Percentiles rank a stretch among this genome's conserved stretches.
phyloP scores from a whole-genome alignment of 306 rosid genomes.

The Inga leiocalycina region DNA sequence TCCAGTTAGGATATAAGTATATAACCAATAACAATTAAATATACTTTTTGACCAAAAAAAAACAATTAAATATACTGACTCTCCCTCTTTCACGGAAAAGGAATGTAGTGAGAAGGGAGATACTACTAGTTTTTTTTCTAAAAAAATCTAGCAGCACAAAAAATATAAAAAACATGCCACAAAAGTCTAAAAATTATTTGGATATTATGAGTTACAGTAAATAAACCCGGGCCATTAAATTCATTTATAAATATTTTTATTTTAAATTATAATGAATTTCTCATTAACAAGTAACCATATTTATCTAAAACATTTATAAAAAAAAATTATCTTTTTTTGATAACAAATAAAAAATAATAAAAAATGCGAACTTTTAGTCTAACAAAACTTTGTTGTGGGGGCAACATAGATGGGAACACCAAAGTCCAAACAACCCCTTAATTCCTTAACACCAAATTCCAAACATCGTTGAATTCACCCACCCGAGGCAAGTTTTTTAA shows the following conservation, averaged over 20 bases:
- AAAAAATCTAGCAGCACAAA: neutral
- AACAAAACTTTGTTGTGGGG: neutral
- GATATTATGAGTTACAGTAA: neutral
- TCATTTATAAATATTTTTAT: too few relatives aligned
- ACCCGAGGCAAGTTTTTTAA: neutral
- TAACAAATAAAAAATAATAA: neutral
- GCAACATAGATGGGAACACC: neutral
- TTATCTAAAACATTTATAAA: neutral
- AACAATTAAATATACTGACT: neutral
- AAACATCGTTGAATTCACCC: constrained; percentile 5
- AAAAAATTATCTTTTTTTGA: too few relatives aligned
- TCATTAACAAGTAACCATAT: neutral
- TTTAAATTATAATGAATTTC: too few relatives aligned
- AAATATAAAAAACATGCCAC: neutral
- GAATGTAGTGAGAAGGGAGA: neutral
- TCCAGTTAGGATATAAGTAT: constrained; percentile 6
- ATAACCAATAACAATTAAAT: neutral
- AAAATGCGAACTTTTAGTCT: neutral
- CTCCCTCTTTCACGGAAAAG: neutral
- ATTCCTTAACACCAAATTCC: neutral
- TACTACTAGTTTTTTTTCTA: neutral
- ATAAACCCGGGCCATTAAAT: neutral
- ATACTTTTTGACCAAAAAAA: too few relatives aligned
- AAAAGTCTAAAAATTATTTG: too few relatives aligned
- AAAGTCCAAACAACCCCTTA: neutral